Evolutionary conservation across 129 eudicot species (phyloP).

Genomic region (Chrysanthemum seticuspe): DNA sequence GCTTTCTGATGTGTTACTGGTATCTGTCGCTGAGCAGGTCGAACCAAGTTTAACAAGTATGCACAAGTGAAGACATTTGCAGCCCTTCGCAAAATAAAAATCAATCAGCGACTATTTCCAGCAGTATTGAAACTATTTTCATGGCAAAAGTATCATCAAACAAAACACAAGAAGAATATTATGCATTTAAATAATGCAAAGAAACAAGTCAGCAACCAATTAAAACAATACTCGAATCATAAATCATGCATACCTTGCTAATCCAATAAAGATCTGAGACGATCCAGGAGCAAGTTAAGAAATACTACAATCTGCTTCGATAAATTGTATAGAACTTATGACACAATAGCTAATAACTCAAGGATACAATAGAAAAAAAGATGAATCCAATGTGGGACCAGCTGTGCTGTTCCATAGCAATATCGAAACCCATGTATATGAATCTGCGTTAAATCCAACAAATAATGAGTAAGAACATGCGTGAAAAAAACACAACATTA

Average conservation of each 20-base stretch:
- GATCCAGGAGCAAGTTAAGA: conserved; percentile 53
- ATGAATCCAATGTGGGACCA: conserved; percentile 98
- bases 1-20: conserved; percentile 97
- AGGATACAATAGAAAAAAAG: conserved; percentile 99
- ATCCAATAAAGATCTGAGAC: conserved; percentile 73
- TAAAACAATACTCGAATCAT: conserved; percentile 5
- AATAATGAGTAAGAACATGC: background rate
- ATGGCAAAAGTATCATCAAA: conserved; percentile 9
- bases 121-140: conserved; percentile 11
- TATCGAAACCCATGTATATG: conserved; percentile 99
- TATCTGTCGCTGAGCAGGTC: conserved; percentile 84
- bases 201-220: conserved; percentile 2
- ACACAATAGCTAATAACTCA: conserved; percentile 21
- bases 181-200: conserved; percentile 13
- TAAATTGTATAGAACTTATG: conserved; percentile 15
- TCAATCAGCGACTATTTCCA: conserved; percentile 11
- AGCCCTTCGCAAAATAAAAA: conserved; percentile 54
- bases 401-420: conserved; percentile 99
- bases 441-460: conserved; percentile 55
- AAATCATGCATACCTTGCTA: conserved; percentile 73
- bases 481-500: conserved; percentile 1
- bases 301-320: conserved; percentile 26
- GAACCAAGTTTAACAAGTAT: conserved; percentile 83
- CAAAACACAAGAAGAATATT: conserved; percentile 8
- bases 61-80: conserved; percentile 96